Base-by-base conservation (phyloP, 179 eudicot species). In the Spergularia azorica region DNA sequence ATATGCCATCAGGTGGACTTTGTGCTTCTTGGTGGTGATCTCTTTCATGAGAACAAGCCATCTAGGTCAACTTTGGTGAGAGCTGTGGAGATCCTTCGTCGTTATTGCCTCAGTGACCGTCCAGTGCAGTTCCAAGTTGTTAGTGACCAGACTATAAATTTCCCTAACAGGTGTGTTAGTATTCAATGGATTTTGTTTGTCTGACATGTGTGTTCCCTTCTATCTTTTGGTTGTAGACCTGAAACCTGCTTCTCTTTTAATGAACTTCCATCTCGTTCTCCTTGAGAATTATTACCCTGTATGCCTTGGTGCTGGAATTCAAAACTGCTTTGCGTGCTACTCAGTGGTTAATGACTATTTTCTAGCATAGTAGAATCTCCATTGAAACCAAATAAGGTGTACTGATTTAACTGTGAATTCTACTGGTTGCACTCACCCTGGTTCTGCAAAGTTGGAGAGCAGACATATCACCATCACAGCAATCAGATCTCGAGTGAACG, bases 71-170 rank as follows among this genome's bases (percentile, higher is more conserved):
- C 99, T 55, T 82, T 96, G 81, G 99, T 96, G 85, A 94, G 88
- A 83, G 81, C 93, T 72, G 80, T 96, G 77, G 99, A 96, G 84
- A 94, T 96, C 72, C 93, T 96, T 67, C 95, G 99, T 32, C 96
- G 92, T 32, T 82, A 90, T 87, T 96, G 99, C 83, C 93, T 96
- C 17, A 87, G 83, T 80, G 99, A 96, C 87, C 89, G 51, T 46
- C 97, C 99, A 2, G 97, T 96, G 86, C 97, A 96, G 78, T 96
- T 96, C 81, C 97, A 96, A 88, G 99, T 96, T 72, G 99, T 96
- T 63, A 96, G 99, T 39, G 99, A 96, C 85, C 99, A 96, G 89
- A 94, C 97, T 58, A 66, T 96, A 66, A 96, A 96, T 89, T 96
- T 96, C 64, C 87, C 96, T 63, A 96, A 94, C 84, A 79, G 84